A percentile compares a stretch with the other conserved stretches of the same genome.
Evolutionary conservation across 1,139 yeast species (phyloP).

Genomic region (Debaryomyces subglobosus): DNA sequence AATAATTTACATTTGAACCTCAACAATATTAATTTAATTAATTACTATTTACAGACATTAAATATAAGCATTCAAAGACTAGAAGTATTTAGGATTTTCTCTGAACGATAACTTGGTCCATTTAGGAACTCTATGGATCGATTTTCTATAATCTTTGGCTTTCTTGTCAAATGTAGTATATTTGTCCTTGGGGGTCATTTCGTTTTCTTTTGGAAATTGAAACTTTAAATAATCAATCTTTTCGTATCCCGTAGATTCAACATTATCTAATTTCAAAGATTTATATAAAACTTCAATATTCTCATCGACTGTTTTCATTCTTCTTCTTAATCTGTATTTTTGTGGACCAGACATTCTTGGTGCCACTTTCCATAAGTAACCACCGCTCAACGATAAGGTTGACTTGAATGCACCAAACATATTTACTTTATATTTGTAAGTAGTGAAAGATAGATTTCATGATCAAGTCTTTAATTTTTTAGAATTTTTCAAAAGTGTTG

Average conservation of each 20-base stretch:
- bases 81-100: constrained; percentile 78
- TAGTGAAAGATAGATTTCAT: neutral
- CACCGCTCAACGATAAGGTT: constrained; percentile 68
- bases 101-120: constrained; percentile 88
- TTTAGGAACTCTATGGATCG: constrained; percentile 82
- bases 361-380: constrained; percentile 77
- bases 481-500: constrained; percentile 3
- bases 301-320: constrained; percentile 79
- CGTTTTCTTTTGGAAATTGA: constrained; percentile 73
- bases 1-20: neutral
- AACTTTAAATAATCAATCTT: constrained; percentile 56
- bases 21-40: constrained; percentile 1
- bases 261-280: constrained; percentile 50
- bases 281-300: constrained; percentile 71
- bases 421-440: neutral
- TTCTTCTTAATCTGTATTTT: constrained; percentile 78
- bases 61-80: constrained; percentile 15
- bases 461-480: constrained; percentile 2
- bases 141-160: constrained; percentile 79
- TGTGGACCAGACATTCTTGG: constrained; percentile 78
- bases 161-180: constrained; percentile 84
- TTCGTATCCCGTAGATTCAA: constrained; percentile 50
- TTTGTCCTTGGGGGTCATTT: constrained; percentile 81
- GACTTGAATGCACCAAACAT: constrained; percentile 88
- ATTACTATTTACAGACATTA: constrained; percentile 6